phyloP scores from a whole-genome alignment of 2,329 filamentous ascomycete genomes.

The Drechslerella coelobrocha region DNA sequence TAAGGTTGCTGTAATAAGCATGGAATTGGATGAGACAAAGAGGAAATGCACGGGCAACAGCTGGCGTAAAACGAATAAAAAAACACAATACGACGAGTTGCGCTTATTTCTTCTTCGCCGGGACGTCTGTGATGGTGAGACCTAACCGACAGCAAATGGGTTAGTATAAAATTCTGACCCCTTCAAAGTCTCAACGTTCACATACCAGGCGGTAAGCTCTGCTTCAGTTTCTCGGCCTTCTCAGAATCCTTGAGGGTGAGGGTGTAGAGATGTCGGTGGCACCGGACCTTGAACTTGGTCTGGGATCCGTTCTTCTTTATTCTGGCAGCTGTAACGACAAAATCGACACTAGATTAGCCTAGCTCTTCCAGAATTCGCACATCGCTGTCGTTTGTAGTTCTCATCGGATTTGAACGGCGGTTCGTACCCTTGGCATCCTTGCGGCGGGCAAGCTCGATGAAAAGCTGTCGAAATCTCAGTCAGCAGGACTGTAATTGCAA shows the following conservation, averaged over 20 bases:
- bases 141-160: constrained; percentile 57
- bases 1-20: constrained; percentile 22
- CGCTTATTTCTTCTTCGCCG: constrained; percentile 66
- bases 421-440: constrained; percentile 97
- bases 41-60: constrained; percentile 18
- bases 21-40: constrained; percentile 34
- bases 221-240: constrained; percentile 99
- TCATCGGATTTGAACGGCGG: constrained; percentile 33
- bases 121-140: constrained; percentile 67
- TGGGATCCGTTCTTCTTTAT: constrained; percentile 82
- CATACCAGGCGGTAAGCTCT: constrained; percentile 96
- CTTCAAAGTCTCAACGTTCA: constrained; percentile 51
- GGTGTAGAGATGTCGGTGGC: constrained; percentile 94
- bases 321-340: constrained; percentile 70
- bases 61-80: constrained; percentile 24
- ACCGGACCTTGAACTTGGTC: constrained; percentile 99
- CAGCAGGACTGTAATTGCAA: constrained; percentile 9
- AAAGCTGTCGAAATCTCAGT: constrained; percentile 78
- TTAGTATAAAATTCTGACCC: constrained; percentile 3
- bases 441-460: constrained; percentile 99
- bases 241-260: constrained; percentile 97
- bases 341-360: constrained; percentile 55
- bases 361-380: constrained; percentile 28
- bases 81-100: constrained; percentile 14
- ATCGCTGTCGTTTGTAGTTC: constrained; percentile 22